Base-by-base conservation (phyloP, 805 yeast genomes). In the Candida ponderosae region DNA sequence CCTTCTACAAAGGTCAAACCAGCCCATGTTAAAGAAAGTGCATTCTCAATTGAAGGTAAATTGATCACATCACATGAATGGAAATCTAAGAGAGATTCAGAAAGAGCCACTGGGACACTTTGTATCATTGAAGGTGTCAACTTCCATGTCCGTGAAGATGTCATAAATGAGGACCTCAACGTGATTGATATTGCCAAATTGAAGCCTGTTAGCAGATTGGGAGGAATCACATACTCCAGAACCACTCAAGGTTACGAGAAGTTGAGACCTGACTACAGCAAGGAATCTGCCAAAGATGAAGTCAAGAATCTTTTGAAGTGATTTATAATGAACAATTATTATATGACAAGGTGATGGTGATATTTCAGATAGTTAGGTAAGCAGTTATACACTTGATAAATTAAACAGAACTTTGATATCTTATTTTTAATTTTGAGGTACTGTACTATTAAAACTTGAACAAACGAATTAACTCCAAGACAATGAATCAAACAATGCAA, bases 21-120 rank as follows among this genome's bases (percentile, higher is more conserved):
- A 0, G 63, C 72, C 6, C 76, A 68, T 46, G 81, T 76, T 8
- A 76, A 74, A 0, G 81, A 76, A 43, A 64, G 74, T 30, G 78
- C 75, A 6, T 74, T 76, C 46, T 66, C 76, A 5, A 44, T 76
- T 11, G 83, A 76, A 51, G 74, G 70, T 18, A 73, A 66, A 48
- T 57, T 75, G 31, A 39, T 71, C 14, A 57, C 60, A 31, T 42
- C 50, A 3, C 71, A 68, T 46, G 66, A 65, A 14, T 68, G 70
- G 65, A 53, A 43, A n/a, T 65, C 78, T 5, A 62, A 57, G 38
- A 31, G 34, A 6, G 61, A 61, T 36, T 66, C 71, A 3, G 34
- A 31, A 4, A n/a, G 23, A 18, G 44, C 41, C 8, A 56, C 70
- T 2, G 70, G 73, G 7, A 55, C 61, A 1, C 45, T 68, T 20